These are phyloP conservation scores for Lanmaoa pseudosensibilis DNA, from an alignment of 768 basidiomycete species.

Conservation along the genomic window DNA sequence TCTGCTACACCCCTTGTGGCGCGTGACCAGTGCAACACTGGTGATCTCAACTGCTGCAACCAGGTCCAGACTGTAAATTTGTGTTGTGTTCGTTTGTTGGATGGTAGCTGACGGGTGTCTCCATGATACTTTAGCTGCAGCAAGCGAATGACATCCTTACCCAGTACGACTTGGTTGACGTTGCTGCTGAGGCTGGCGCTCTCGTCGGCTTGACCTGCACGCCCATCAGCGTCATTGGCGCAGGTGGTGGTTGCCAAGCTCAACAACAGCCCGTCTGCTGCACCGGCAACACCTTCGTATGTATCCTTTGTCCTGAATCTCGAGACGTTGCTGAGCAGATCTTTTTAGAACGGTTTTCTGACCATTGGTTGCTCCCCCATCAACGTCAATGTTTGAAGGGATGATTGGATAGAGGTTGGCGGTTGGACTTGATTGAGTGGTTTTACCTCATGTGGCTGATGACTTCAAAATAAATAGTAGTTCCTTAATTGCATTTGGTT, in stretches of 20 bases:
- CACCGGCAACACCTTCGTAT: background rate
- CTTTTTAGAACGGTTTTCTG: no score
- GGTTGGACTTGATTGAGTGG: no score
- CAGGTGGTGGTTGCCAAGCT: background rate
- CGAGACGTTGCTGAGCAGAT: no score
- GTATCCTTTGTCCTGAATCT: background rate
- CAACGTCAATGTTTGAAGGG: no score
- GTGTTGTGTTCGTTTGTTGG: no score
- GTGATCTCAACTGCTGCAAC: conserved; percentile 11
- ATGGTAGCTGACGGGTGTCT: background rate
- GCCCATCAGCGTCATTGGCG: background rate
- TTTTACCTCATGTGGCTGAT: no score
- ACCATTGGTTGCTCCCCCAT: no score
- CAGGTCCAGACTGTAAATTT: background rate
- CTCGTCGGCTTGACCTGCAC: conserved; percentile 4
- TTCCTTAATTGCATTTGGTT: no score
- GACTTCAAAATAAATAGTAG: no score
- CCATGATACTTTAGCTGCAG: background rate
- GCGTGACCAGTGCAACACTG: conserved; percentile 13
- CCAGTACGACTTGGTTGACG: fast-evolving
- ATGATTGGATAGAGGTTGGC: no score
- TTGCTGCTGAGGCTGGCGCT: no score
- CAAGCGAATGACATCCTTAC: background rate
- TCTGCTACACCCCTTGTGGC: conserved; percentile 6
- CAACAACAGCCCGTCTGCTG: conserved; percentile 13